These are phyloP conservation scores for Lecanicillium sp. DNA, from an alignment of 2,329 filamentous ascomycete species.

Conservation along the genomic window DNA sequence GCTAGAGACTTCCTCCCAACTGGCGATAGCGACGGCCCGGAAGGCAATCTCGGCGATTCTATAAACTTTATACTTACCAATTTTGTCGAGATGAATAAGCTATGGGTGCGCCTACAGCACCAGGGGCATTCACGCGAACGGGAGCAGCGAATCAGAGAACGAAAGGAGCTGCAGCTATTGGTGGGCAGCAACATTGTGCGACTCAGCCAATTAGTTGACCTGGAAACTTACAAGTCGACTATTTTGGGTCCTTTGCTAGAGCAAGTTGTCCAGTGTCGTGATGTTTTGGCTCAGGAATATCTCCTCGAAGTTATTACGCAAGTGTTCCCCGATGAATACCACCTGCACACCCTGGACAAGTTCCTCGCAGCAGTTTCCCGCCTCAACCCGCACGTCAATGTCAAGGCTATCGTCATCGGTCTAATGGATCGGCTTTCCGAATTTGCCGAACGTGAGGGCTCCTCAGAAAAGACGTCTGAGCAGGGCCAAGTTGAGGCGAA, in stretches of 20 bases:
- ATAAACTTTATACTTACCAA: constrained; percentile 98
- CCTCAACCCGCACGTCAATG: constrained; percentile 91
- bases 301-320: constrained; percentile 96
- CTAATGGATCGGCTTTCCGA: constrained; percentile 94
- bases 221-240: constrained; percentile 85
- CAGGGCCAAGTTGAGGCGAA: constrained; percentile 75
- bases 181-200: constrained; percentile 95
- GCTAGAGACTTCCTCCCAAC: constrained; percentile 81
- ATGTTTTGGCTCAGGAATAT: constrained; percentile 96
- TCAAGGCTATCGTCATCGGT: constrained; percentile 96
- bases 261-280: constrained; percentile 94
- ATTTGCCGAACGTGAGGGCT: constrained; percentile 84
- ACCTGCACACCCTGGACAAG: constrained; percentile 92
- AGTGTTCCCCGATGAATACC: constrained; percentile 97
- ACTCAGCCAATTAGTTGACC: constrained; percentile 87
- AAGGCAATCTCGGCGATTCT: constrained; percentile 92
- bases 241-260: constrained; percentile 86
- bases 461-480: constrained; percentile 61
- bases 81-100: constrained; percentile 99
- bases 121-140: constrained; percentile 94
- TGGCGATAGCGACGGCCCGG: constrained; percentile 78
- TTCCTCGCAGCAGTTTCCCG: constrained; percentile 88
- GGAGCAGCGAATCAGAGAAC: constrained; percentile 86
- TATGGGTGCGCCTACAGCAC: constrained; percentile 96
- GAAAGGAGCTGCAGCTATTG: constrained; percentile 88